Evolutionary conservation across 371 early-diverging fungal species (phyloP), one percentile per base, ranked within the genome.

Genomic region (Nematocida ironsii): DNA sequence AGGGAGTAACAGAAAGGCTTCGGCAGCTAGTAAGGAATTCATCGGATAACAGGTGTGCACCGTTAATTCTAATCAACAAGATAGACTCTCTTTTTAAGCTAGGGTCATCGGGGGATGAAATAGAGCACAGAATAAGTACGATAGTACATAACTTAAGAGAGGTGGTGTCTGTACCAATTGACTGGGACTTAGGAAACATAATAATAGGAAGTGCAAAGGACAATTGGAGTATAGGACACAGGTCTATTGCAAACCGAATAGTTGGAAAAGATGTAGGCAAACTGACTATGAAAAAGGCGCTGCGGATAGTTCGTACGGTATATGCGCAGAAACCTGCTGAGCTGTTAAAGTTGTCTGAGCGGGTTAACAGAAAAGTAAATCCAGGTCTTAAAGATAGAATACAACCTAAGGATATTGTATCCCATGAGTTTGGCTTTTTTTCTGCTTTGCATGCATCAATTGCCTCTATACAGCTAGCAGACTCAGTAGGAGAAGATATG

Each of bases 1-100:
- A 97, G 88, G 99, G 99, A 50, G 95, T 98, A 62, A 85, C 86
- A 56, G 88, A 84, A 47, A 72, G 87, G 44, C 60, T 71, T 6
- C 52, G 58, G 47, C 54, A 54, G 39, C 69, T 78, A 11, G 39
- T 70, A 23, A 54, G 45, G 52, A 55, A 27, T 44, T 58, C 45
- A 13, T n/a, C 6, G 18, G 72, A 78, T 0, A 71, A 58, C 23
- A 4, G 47, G 39, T 47, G 47, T 2, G 20, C 20, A 1, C n/a
- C 50, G 13, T 27, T 78, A 1, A 52, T 78, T 1, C 48, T 68
- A n/a, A 71, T 78, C 6, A 78, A 78, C 7, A 78, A 78, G 48
- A 56, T 78, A 5, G 80, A 78, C 39, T 16, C 48, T 52, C 62
- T 78, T 23, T 78, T 78, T 40, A 78, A 60, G 55, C 16, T 57